phyloP scores from a whole-genome alignment of 2,329 filamentous ascomycete species.

The Colletotrichum endophyticum region DNA sequence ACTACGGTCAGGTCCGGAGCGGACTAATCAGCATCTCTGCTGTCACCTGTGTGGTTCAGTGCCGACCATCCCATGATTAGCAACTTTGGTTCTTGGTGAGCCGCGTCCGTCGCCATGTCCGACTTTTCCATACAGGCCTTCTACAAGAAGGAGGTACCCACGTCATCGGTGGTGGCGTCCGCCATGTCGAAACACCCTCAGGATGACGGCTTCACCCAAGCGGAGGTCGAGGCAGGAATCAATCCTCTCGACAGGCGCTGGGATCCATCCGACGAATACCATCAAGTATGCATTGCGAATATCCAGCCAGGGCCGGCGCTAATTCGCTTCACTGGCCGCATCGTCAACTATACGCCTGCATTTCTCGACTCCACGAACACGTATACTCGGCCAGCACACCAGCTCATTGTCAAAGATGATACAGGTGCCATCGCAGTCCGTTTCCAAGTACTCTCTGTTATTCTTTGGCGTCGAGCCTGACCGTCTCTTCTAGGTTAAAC shows the following conservation, averaged over 20 bases:
- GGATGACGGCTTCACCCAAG: conserved; percentile 58
- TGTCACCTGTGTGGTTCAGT: not conserved
- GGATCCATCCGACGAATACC: conserved; percentile 49
- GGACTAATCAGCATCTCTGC: not conserved
- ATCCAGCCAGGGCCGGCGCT: conserved; percentile 54
- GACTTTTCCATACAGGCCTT: conserved; percentile 39
- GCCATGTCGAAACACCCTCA: not conserved
- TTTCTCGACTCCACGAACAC: conserved; percentile 34
- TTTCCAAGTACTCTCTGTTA: not conserved
- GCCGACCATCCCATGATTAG: not conserved
- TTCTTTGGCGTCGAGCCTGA: not conserved
- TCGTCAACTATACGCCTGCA: conserved; percentile 59
- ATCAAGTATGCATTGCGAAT: conserved; percentile 49
- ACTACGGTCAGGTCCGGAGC: not conserved
- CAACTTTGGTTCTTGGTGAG: not conserved
- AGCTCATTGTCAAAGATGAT: conserved; percentile 61
- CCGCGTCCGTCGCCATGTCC: not conserved
- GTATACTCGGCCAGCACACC: conserved; percentile 51
- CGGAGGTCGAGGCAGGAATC: conserved; percentile 44
- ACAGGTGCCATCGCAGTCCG: conserved; percentile 57
- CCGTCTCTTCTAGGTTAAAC: conserved; percentile 42
- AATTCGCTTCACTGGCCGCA: conserved; percentile 57
- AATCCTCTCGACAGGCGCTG: conserved; percentile 41
- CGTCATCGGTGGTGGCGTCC: not conserved
- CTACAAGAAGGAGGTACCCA: conserved; percentile 30